phyloP scores from a whole-genome alignment of 1,284 basidiomycete species.

The Fistulinella cinereoalba region DNA sequence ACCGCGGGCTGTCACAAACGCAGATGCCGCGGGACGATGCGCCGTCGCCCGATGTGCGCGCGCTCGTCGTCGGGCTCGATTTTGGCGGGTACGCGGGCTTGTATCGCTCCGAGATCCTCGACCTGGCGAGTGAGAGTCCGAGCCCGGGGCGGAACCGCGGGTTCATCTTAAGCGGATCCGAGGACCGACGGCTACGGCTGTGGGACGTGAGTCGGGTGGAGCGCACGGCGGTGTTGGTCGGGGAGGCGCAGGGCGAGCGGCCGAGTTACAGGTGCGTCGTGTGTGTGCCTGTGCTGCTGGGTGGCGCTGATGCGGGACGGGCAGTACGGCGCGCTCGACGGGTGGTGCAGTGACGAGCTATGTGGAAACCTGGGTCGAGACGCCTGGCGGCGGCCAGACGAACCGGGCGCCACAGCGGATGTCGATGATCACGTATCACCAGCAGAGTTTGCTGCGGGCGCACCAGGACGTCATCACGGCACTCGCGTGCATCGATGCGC shows the following conservation, averaged over 20 bases:
- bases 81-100: slow-evolving; percentile 63
- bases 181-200: slow-evolving; percentile 76
- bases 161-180: slow-evolving; percentile 78
- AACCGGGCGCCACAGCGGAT: slow-evolving; percentile 73
- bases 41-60: slow-evolving; percentile 60
- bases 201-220: slow-evolving; percentile 80
- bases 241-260: slow-evolving; percentile 64
- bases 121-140: slow-evolving; percentile 38
- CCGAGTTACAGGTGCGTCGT: slow-evolving; percentile 63
- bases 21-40: slow-evolving; percentile 33
- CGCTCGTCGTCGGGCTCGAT: slow-evolving; percentile 65
- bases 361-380: slow-evolving; percentile 64
- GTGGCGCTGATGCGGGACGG: neutral
- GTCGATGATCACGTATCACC: slow-evolving; percentile 73
- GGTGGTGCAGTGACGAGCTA: slow-evolving; percentile 47
- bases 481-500: slow-evolving; percentile 78
- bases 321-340: slow-evolving; percentile 33
- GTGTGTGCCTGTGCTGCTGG: too few relatives aligned
- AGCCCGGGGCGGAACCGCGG: slow-evolving; percentile 55
- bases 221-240: slow-evolving; percentile 66
- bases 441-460: slow-evolving; percentile 71
- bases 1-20: slow-evolving; percentile 26
- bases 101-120: slow-evolving; percentile 55
- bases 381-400: slow-evolving; percentile 44
- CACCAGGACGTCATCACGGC: slow-evolving; percentile 86